Base-by-base conservation (phyloP, 495 filamentous ascomycete species). In the Copromyces sp. region DNA sequence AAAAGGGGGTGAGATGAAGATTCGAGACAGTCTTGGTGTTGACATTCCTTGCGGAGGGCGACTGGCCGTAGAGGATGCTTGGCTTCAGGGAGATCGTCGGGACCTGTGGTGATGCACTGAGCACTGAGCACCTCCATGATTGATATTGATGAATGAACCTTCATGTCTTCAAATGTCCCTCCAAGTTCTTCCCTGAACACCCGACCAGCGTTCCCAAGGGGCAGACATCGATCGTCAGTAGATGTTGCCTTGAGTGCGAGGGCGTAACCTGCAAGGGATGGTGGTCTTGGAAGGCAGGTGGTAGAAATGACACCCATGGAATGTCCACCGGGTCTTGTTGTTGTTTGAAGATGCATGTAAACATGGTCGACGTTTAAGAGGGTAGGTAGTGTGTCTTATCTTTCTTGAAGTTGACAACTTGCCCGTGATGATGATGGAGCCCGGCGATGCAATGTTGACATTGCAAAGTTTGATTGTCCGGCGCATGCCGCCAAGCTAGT, bases 11-110 rank as follows among this genome's bases (percentile, higher is more conserved):
- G n/a, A 39, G 16, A 65, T 69, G 69, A 69, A 71, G 17, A 16
- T 38, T 20, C 72, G 69, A 73, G 72, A 71, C 53, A 44, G 53
- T 61, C 47, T 69, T 68, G 40, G 38, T 20, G 32, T 53, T 68
- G 29, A 39, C 61, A 39, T 24, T 41, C 20, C 44, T 47, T 39
- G 17, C 39, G 37, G 39, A 61, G 53, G 53, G 29, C 53, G 53
- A 61, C 29, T 61, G 53, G 24, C 2, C 53, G 24, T 8, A 14
- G 53, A 32, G 53, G 53, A 61, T 61, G 24, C 6, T 61, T 1
- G 53, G 24, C 5, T 61, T 61, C 24, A 1, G 24, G 53, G 12
- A 61, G 24, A 32, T 61, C 1, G 12, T 32, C 6, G 53, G 24
- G 53, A 61, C 20, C 1, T 4, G 9, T 2, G n/a, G 9, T 53